These are phyloP conservation scores for Musa acuminata DNA, from an alignment of 176 grass and related monocot genomes.

Conservation along the genomic window DNA sequence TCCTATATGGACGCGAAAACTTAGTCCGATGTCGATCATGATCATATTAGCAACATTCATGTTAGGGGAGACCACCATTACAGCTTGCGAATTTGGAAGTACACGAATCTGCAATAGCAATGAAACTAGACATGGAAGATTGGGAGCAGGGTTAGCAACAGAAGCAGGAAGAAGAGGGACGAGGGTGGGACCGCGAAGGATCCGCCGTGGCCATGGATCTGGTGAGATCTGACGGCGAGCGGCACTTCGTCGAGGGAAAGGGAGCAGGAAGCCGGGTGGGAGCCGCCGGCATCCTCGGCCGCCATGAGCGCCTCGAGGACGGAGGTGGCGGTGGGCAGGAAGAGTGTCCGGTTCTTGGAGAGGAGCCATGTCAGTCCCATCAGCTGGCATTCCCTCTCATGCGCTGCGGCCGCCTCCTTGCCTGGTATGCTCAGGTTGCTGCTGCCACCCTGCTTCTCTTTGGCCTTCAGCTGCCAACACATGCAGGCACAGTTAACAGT, in stretches of 20 bases:
- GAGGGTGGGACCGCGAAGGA: background rate
- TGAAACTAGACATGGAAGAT: background rate
- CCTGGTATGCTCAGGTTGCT: background rate
- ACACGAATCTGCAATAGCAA: too few relatives aligned
- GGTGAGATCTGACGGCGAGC: slow-evolving; percentile 9
- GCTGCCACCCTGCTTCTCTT: background rate
- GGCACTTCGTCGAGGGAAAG: background rate
- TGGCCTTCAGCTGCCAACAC: slow-evolving; percentile 4
- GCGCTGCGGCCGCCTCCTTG: background rate
- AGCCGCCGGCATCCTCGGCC: background rate
- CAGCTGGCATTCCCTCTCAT: slow-evolving; percentile 8
- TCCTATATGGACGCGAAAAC: too few relatives aligned
- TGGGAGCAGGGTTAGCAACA: background rate
- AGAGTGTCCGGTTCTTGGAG: slow-evolving; percentile 16
- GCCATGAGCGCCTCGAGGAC: slow-evolving; percentile 15
- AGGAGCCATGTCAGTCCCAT: slow-evolving; percentile 23
- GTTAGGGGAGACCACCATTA: too few relatives aligned
- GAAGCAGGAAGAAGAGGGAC: background rate
- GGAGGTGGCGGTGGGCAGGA: slow-evolving; percentile 1
- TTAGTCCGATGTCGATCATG: too few relatives aligned
- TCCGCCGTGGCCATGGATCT: background rate
- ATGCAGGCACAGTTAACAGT: background rate
- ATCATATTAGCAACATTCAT: too few relatives aligned
- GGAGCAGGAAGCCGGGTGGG: slow-evolving; percentile 1
- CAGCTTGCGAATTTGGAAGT: too few relatives aligned